Base-by-base conservation (phyloP, 768 basidiomycete genomes). In the Psilocybe azurescens region DNA sequence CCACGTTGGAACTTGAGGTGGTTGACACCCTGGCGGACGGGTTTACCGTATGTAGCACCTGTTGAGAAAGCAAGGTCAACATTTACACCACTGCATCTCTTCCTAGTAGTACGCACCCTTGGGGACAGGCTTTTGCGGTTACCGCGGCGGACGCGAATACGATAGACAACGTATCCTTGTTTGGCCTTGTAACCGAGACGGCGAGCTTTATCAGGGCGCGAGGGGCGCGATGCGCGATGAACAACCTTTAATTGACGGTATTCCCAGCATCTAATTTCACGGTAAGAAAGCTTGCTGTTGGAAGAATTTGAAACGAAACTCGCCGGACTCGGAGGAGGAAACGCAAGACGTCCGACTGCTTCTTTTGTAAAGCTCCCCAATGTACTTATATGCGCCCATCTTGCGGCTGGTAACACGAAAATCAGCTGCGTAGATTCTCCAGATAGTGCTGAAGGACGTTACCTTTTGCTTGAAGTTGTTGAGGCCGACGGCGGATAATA, bases 131-230 rank as follows among this genome's bases (percentile, higher is more conserved):
- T 95, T 97, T 99, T 99, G 82, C 97, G 89, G 87, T 98, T 98
- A 76, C 97, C 97, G 66, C 96, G 88, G 72, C 97, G 89, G 67
- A 99, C 97, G 68, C 97, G 93, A 71, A 99, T 83, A 72, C 97
- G 94, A 83, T 99, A 99, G 81, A 99, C 79, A 67, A 99, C 91
- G 76, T 95, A 99, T 71, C 97, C 97, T 81, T 99, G 97, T 87
- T 99, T 99, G 77, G 97, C 95, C 84, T 98, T 99, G 89, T 99
- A 99, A 53, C 97, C 97, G 65, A 99, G 84, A 67, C 96, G 90
- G 75, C 97, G 93, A 65, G 97, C 97, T 85, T 98, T 99, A 85
- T 99, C 97, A 58, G 97, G 97, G 74, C 97, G 93, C 51, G 97
- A 98, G 51, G 97, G 97, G 64, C 97, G 93, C 66, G 96, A 95